Base-by-base conservation (phyloP, 164 flowering plant species). In the Vitis cinerea region DNA sequence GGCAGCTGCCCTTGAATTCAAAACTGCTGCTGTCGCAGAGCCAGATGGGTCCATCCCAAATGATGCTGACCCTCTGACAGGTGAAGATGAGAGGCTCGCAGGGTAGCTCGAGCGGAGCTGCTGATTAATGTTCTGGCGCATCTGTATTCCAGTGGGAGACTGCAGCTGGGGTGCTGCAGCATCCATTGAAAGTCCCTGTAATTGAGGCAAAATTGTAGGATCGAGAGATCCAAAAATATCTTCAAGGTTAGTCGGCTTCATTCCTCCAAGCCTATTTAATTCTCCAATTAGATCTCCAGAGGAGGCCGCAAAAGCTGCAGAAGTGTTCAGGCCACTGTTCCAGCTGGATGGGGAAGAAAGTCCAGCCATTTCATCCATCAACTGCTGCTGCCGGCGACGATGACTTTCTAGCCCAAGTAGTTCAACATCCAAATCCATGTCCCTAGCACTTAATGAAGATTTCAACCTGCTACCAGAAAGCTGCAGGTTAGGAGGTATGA, bases 1-100 rank as follows among this genome's bases (percentile, higher is more conserved):
- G n/a, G 91, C 88, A 66, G 83, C 77, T 6, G 90, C 60, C 60
- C 91, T 80, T 27, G 90, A 80, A 57, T 66, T 80, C 72, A 83
- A 31, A 13, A 80, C 81, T 13, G 88, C 74, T 0, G 80, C 77
- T 8, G 86, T 78, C 17, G 75, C 72, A 3, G 81, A 65, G 6
- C 72, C 75, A 9, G 87, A 74, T 19, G 81, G 60, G 31, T 87
- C 86, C 10, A 74, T 57, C 13, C 83, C 81, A 73, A 65, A 83
- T n/a, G 84, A 52, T 13, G 82, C 17, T 9, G 82, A 50, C 51
- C 72, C 23, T 63, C 77, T 75, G 13, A 54, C 71, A 1, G 86
- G 80, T 27, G 90, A 74, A n/a, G 87, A 81, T 9, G 84, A 68
- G 14, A 78, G 69, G 63, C 67, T 66, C n/a, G 76, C 49, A 1